Base-by-base conservation (phyloP, 2,329 filamentous ascomycete species). In the Xylariaceae sp. region DNA sequence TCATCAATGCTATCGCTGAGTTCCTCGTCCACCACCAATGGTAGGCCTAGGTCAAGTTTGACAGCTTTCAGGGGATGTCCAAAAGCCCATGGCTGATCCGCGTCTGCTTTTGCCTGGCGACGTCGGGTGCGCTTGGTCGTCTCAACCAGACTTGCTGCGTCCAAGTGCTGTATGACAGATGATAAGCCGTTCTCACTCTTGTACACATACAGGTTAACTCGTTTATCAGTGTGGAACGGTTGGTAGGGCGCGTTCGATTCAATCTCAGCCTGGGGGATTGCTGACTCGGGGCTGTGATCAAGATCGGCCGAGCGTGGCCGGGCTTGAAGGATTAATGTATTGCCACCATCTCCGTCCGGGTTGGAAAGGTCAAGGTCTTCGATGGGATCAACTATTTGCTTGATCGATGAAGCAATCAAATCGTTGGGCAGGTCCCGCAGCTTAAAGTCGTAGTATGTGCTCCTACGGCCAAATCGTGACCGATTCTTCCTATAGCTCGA, bases 191-290 rank as follows among this genome's bases (percentile, higher is more conserved):
- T 48, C 7, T 64, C 64, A 30, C 30, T 53, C 41, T 70, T 74
- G 69, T 88, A 89, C 48, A 91, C 82, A 65, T 86, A 89, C 34
- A 97, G 78, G n/a, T 82, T 84, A 50, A 97, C 89, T 2, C 93
- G 85, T 57, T 86, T 84, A 69, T 97, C 92, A 0, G 92, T 94
- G 72, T 97, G 93, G 77, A 97, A 97, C 1, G 94, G 93, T 69
- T 96, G 92, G 68, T 96, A 97, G 1, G 93, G 91, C 3, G 92
- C 89, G 69, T 93, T 97, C 1, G 93, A 96, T 71, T 99, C 94
- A 65, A 96, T 95, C 77, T 97, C 92, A 4, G 90, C 91, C 64
- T 87, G 84, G 0, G 85, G 85, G 58, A 84, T 92, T 71, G 77
- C 88, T 72, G 76, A 89, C 73, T 78, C 88, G 72, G 78, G 82